Conservation (phyloP, 2,329 filamentous ascomycete species). For the Fusarium domesticum region DNA sequence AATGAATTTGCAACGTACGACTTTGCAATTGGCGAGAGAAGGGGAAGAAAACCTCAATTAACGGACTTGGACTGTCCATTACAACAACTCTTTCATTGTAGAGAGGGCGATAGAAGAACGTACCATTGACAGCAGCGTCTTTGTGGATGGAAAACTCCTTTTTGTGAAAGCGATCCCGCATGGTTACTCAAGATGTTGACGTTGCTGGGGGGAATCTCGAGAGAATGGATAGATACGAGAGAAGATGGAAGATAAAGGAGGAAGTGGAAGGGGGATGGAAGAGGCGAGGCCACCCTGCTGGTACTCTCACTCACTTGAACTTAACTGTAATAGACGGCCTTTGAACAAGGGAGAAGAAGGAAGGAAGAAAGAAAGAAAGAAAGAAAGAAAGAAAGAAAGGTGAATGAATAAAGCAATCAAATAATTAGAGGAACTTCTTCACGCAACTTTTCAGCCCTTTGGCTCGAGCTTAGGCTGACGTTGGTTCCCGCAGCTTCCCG, state of each 20-base stretch:
- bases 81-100: too few relatives aligned
- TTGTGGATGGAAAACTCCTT: conserved; percentile 37
- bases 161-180: conserved; percentile 35
- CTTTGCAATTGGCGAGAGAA: too few relatives aligned
- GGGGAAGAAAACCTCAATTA: too few relatives aligned
- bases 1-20: too few relatives aligned
- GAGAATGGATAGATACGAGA: background rate
- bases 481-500: conserved; percentile 18
- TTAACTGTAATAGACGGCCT: too few relatives aligned
- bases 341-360: background rate
- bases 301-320: too few relatives aligned
- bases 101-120: conserved; percentile 5
- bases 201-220: too few relatives aligned
- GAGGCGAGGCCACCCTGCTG: too few relatives aligned
- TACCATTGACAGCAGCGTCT: conserved; percentile 27
- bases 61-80: too few relatives aligned
- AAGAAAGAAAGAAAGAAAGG: background rate
- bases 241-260: conserved; percentile 2
- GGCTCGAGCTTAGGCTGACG: conserved; percentile 6
- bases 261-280: conserved; percentile 4
- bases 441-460: too few relatives aligned
- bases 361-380: background rate
- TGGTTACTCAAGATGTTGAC: conserved; percentile 13
- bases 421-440: too few relatives aligned
- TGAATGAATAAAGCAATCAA: too few relatives aligned